phyloP scores from a whole-genome alignment of 1,284 basidiomycete species.

The Fistulina hepatica region DNA sequence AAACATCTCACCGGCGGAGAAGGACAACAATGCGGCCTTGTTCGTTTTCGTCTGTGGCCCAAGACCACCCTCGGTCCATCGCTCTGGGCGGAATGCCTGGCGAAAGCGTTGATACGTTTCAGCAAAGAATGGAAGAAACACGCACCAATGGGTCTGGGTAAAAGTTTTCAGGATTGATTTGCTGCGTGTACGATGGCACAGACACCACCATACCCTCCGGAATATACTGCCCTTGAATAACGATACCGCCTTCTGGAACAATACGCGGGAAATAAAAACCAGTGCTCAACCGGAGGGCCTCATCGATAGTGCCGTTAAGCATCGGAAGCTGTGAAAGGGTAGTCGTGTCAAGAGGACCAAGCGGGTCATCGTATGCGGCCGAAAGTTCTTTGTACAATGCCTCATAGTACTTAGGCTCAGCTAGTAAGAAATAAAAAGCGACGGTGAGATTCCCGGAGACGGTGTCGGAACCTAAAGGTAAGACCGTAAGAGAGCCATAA shows the following conservation, averaged over 20 bases:
- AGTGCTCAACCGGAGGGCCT: constrained; percentile 12
- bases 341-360: constrained; percentile 6
- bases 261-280: constrained; percentile 14
- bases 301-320: constrained; percentile 15
- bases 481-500: too few relatives aligned
- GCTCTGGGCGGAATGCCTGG: constrained; percentile 14
- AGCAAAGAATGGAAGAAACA: not conserved
- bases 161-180: constrained; percentile 14
- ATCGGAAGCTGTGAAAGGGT: constrained; percentile 11
- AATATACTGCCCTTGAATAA: constrained; percentile 12
- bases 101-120: not conserved
- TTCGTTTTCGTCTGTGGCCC: constrained; percentile 9
- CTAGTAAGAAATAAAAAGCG: constrained; percentile 11
- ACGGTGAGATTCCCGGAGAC: constrained; percentile 8
- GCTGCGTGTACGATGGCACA: constrained; percentile 12
- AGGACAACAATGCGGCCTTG: constrained; percentile 13
- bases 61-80: constrained; percentile 16
- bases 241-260: constrained; percentile 11
- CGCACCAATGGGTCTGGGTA: constrained; percentile 14
- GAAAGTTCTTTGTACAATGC: constrained; percentile 11
- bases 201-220: constrained; percentile 11
- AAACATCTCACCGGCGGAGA: constrained; percentile 11
- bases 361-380: constrained; percentile 9
- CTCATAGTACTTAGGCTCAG: constrained; percentile 6
- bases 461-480: constrained; percentile 12